These are phyloP conservation scores for Trichomonas vaginalis DNA, from an alignment of 208 protist genomes.

Conservation along the genomic window DNA sequence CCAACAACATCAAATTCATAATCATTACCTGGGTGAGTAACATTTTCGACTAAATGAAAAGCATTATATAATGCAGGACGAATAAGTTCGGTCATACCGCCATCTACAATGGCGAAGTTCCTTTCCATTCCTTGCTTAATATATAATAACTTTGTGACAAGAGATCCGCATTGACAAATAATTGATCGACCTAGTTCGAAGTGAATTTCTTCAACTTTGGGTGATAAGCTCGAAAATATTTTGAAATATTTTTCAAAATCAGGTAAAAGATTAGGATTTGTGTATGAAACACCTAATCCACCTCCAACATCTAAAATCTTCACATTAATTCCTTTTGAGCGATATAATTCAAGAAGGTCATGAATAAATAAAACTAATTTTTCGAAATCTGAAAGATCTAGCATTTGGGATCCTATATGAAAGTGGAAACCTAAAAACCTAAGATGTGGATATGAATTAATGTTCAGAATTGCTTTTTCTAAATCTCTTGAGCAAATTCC, in stretches of 20 bases:
- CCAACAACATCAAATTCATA: neutral
- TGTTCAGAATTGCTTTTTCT: neutral
- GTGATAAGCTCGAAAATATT: neutral
- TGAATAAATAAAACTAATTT: neutral
- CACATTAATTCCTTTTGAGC: neutral
- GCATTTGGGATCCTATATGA: slow-evolving; percentile 10
- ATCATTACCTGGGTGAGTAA: neutral
- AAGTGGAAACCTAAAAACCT: neutral
- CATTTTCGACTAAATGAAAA: neutral
- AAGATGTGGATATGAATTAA: neutral
- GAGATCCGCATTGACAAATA: neutral
- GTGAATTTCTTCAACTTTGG: neutral
- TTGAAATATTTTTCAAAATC: neutral
- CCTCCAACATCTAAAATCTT: neutral
- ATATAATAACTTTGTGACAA: neutral
- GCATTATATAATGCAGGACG: neutral
- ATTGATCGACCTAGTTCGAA: neutral
- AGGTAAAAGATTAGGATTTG: neutral
- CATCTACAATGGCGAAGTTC: neutral
- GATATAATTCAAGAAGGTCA: neutral
- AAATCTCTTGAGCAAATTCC: neutral
- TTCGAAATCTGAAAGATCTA: neutral
- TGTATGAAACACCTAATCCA: neutral
- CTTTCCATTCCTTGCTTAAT: neutral
- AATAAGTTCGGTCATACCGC: neutral